Evolutionary conservation across 345 rosid genomes (phyloP), one percentile per base, ranked within the genome.

Genomic region (Salix purpurea): DNA sequence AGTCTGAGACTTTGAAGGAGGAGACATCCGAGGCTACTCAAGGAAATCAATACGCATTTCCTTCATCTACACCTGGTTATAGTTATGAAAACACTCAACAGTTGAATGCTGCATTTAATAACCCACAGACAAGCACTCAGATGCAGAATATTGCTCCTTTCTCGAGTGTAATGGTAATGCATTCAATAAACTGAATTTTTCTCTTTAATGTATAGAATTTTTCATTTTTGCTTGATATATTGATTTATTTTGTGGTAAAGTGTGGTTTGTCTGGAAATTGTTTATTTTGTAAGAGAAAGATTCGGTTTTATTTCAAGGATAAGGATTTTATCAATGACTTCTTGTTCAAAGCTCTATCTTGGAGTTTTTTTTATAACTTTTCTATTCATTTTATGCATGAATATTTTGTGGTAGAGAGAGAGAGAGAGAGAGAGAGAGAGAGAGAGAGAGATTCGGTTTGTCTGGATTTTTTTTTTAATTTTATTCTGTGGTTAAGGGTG

Each of bases 91-190:
- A 83, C 61, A 54, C 85, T 42, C 91, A 93, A 79, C 90, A 87
- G 83, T 77, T 93, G 77, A 86, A 85, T 83, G 80, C 87, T 72
- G 80, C 89, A 69, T 93, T 89, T 80, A 78, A 79, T 72, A 87
- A 90, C 23, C 72, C 82, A 21, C 92, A 87, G 78, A 79, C 96
- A 81, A 87, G 85, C 86, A 83, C 90, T 14, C 96, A 90, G 79
- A 76, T 90, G 81, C 98, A 88, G 84, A 89, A 86, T 82, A 91
- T 88, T 24, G 79, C 85, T 77, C 84, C 81, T 73, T 92, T 93
- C 80, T 82, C 98, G 62, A 89, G 82, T 83, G 90, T 91, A 77
- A 90, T 89, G 99, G 99, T 96, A 90, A 84, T 77, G 58, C 50
- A 15, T 10, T 42, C 58, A 34, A 10, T 37, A 68, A 76, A 23